Base-by-base conservation (phyloP, 1,284 basidiomycete genomes). In the Ustilago crameri region DNA sequence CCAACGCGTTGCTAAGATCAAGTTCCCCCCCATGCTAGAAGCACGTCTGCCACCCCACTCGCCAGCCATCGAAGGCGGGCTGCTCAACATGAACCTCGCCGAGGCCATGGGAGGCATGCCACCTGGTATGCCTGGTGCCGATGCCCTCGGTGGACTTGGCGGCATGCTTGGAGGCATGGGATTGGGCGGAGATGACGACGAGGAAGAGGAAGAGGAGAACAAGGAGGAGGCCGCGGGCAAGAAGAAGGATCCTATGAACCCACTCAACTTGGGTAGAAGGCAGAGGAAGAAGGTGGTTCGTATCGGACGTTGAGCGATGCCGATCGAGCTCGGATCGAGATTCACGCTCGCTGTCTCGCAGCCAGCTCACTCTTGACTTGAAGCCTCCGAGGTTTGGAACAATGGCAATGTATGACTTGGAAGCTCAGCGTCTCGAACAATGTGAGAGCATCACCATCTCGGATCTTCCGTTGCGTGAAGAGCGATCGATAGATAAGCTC, bases 151-250 rank as follows among this genome's bases (percentile, higher is more conserved):
- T 15, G 75, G 78, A 2, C 54, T 82, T 8, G 78, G 76, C 23
- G 74, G 72, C 22, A 82, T 82, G 80, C 69, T 82, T 18, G 74
- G 80, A 42, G 56, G 63, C 24, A 69, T 82, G 74, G 78, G 79
- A 24, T 49, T 80, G 9, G 80, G 76, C 9, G 77, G 66, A 53
- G 66, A 78, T 37, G 76, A 80, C n/a, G 79, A 80, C 18, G 77
- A 78, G 9, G 74, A 78, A 20, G 75, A 59, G 18, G 71, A 72
- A 17, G 56, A 59, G 9, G 68, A 65, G 51, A 44, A 34, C 22
- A 12, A 57, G 24, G 53, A 74, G 42, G 53, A 65, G 10, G 64
- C 61, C 20, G 67, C 58, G 7, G 58, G 54, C 4, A 68, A 75
- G 53, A 69, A 71, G 68, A 67, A 77, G 56, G 61, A 67, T 22